Evolutionary conservation across 345 rosid species (phyloP), one percentile per base, ranked within the genome.

Genomic region (Salix dunnii): DNA sequence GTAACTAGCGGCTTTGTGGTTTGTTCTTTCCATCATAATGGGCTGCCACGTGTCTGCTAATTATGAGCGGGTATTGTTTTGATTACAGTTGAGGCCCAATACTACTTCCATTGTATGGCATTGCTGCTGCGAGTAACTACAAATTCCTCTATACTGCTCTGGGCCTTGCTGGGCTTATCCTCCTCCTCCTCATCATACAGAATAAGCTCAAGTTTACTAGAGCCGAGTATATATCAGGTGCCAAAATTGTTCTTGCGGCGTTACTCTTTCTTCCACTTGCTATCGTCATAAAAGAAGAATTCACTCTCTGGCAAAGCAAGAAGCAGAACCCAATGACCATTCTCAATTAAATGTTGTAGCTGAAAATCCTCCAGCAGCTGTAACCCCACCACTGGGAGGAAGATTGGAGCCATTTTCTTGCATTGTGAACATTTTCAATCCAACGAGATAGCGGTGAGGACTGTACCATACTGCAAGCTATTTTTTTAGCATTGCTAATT

Each of bases 1-100:
- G 60, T 21, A 71, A 28, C 82, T 68, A 79, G 83, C 88, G 89
- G 88, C 87, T 82, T 81, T 30, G 7, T 31, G n/a, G 31, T 65
- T 72, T 42, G 64, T 38, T 61, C 82, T 0, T 78, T 1, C 35
- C 53, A 55, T 69, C 53, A 55, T 65, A 6, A 35, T 48, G 71
- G 80, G 72, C 71, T 46, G 72, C 72, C 0, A 48, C 12, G 16
- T 12, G 27, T 3, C 5, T 23, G 63, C 13, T 3, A 58, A 10
- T 58, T 4, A 23, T 23, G 10, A 3, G 16, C 10, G 28, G 14
- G n/a, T n/a, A 55, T 14, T 46, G 1, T 12, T 46, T 46, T 46
- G 18, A 46, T 46, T 14, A 14, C 3, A 46, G 49, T 14, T 46
- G 49, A 14, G 49, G 49, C 49, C 49, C 49, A 14, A 12, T 1